Base-by-base conservation (phyloP, 495 filamentous ascomycete genomes). In the Hypoxylon fragiforme region DNA sequence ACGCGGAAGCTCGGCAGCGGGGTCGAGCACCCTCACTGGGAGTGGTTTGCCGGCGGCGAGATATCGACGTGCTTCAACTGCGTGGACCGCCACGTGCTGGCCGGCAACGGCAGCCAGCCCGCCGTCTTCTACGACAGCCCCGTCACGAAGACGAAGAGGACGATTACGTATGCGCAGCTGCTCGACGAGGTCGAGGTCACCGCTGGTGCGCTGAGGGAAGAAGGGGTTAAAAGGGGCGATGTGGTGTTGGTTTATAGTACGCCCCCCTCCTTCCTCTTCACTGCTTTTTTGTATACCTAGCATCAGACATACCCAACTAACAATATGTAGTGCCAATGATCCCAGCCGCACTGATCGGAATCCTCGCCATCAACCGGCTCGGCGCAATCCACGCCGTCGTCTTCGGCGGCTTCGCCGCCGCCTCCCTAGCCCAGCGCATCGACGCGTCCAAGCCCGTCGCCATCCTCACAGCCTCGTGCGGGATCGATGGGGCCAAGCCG, bases 61-160 rank as follows among this genome's bases (percentile, higher is more conserved):
- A 88, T 97, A 63, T 95, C 89, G 19, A 96, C 91, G 0, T 85
- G 84, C 43, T 96, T 87, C 70, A 97, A 97, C 65, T 94, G 91
- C 60, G 73, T 97, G 21, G 92, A 96, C 67, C 79, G 92, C 14
- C 92, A 96, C 70, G 90, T 97, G 12, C 72, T 83, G 14, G 79
- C 78, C 6, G 90, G 91, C 13, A 74, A 83, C 52, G 92, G 91
- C 7, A 81, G 85, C 12, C 71, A 75, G 28, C 80, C 81, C 0
- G 92, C 92, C 8, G 87, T 97, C 44, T 81, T 90, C 45, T 96
- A 89, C 83, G 92, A 97, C 65, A 90, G 85, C 18, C 89, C 92
- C 0, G 91, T 95, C 15, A 89, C 89, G 9, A 81, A 81, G n/a
- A 75, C 76, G 9, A 90, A 91, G 65, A 74, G 86, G 62, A 81